Conservation (phyloP, 345 rosid species). For the Eucalyptus melliodora region DNA sequence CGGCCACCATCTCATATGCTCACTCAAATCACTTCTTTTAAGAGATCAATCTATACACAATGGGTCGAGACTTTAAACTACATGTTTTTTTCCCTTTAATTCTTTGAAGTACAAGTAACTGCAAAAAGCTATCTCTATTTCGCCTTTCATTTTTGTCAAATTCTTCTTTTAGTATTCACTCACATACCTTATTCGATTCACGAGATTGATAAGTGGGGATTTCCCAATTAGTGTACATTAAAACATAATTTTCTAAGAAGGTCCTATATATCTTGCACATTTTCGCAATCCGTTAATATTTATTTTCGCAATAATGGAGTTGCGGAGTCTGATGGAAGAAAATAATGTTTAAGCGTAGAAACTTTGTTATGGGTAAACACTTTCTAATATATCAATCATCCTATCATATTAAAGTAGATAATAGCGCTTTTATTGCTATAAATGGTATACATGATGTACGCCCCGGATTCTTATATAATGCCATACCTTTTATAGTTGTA, state of each 20-base stretch:
- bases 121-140: background rate
- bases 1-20: rapidly evolving
- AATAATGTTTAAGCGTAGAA: no score
- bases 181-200: background rate
- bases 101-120: background rate
- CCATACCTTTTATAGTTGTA: no score
- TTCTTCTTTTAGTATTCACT: background rate
- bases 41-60: background rate
- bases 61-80: rapidly evolving
- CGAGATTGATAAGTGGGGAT: background rate
- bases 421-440: no score
- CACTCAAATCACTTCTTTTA: background rate
- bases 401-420: no score
- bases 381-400: rapidly evolving
- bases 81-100: rapidly evolving
- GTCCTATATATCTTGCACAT: background rate
- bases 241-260: background rate
- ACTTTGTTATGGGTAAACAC: rapidly evolving
- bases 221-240: background rate
- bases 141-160: rapidly evolving
- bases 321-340: rapidly evolving
- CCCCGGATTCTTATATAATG: rapidly evolving
- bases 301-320: rapidly evolving
- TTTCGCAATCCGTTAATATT: rapidly evolving
- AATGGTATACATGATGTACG: rapidly evolving